Percentiles rank a stretch among this genome's conserved stretches.
phyloP scores from a whole-genome alignment of 345 rosid genomes.

The Citrus australasica region DNA sequence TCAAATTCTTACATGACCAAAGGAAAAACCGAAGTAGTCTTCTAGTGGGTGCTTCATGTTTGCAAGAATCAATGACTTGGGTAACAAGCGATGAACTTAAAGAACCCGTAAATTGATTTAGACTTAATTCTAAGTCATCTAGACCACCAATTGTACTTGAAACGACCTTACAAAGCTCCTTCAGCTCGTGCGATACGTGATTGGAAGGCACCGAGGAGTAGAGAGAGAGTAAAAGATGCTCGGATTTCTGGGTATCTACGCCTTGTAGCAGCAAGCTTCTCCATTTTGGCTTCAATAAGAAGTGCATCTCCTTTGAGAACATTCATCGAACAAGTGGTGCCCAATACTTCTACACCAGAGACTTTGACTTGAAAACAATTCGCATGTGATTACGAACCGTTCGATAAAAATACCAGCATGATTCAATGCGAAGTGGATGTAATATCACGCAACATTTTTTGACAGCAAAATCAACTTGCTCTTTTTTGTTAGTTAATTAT shows the following conservation, averaged over 20 bases:
- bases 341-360: background rate
- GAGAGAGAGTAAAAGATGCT: constrained; percentile 7
- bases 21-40: constrained; percentile 73
- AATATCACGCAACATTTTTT: background rate
- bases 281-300: constrained; percentile 24
- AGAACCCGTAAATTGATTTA: constrained; percentile 32
- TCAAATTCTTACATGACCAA: constrained; percentile 56
- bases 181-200: constrained; percentile 25
- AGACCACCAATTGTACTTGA: constrained; percentile 63
- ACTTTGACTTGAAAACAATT: too few species aligned
- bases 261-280: constrained; percentile 7
- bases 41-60: constrained; percentile 55
- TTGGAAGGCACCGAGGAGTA: constrained; percentile 18
- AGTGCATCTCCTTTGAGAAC: constrained; percentile 35
- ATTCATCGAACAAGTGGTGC: constrained; percentile 44
- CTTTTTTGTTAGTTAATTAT: background rate
- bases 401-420: background rate
- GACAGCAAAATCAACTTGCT: background rate
- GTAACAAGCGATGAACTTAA: constrained; percentile 44
- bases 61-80: constrained; percentile 51
- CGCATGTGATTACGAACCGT: background rate
- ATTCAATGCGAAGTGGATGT: background rate
- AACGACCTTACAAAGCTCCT: constrained; percentile 44
- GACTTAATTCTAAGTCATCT: constrained; percentile 68
- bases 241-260: constrained; percentile 1